Evolutionary conservation across 345 rosid genomes (phyloP), one percentile per base, ranked within the genome.

Genomic region (Crucihimalaya himalaica): DNA sequence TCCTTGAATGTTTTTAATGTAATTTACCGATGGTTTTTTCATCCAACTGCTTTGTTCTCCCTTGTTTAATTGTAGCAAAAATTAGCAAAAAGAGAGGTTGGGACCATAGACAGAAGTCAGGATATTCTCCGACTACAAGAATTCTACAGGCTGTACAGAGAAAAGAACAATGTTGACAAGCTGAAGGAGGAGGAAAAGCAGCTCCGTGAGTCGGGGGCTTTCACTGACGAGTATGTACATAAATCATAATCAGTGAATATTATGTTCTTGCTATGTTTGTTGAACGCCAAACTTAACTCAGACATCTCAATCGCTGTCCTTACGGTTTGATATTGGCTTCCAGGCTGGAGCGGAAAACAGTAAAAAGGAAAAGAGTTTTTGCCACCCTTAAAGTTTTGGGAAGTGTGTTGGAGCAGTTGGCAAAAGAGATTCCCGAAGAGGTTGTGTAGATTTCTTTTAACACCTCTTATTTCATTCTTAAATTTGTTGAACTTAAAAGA

Each of bases 351-450:
- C 81, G 84, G 58, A 92, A 82, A 80, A 89, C 89, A 43, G 86
- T 94, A 46, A 91, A 80, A 84, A 87, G 97, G 82, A 92, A 95
- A 77, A 83, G 85, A 73, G 92, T 91, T 45, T 92, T 81, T 78
- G 97, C 91, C 51, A 95, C 96, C 12, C 81, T 95, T 35, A 90
- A 82, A 81, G 96, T 95, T 77, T 68, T 95, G 48, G 94, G 97
- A 47, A 84, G 83, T 50, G 97, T 95, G 58, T 84, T 95, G 82
- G 86, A 77, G 85, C 89, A 95, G 83, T 76, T 95, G 73, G 79
- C 87, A 28, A 70, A 85, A 79, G 97, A 95, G 47, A 83, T 92
- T 45, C 99, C 99, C 40, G 93, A 85, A 66, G 99, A 90, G 96
- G 98, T 94, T 78, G 47, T 81, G 48, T 58, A 51, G 14, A 57